Conservation (phyloP, 257 asterid genomes). For the Petunia secreta region DNA sequence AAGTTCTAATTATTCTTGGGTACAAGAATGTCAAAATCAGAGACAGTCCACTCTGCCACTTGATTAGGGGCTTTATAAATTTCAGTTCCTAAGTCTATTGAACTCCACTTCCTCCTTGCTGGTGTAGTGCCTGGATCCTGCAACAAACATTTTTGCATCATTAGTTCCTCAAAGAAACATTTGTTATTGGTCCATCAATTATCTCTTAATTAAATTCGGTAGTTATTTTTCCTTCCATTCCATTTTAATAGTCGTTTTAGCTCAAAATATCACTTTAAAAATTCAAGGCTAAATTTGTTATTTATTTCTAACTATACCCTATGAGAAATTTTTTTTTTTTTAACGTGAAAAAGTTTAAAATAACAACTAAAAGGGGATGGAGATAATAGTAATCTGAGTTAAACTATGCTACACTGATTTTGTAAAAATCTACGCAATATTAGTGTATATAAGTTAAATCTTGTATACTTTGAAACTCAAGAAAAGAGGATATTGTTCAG, state of each 20-base stretch:
- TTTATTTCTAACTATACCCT: no score
- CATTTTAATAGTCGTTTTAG: no score
- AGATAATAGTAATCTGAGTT: no score
- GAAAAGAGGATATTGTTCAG: not conserved
- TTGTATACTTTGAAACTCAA: not conserved
- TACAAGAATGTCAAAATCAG: slow-evolving; percentile 70
- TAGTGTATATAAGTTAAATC: not conserved
- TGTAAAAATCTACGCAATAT: not conserved
- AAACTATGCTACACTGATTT: not conserved
- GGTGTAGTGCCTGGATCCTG: slow-evolving; percentile 78
- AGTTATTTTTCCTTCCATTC: no score
- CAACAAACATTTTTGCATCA: slow-evolving; percentile 20
- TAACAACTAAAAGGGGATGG: no score
- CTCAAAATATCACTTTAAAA: no score
- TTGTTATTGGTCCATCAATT: no score
- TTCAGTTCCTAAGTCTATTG: slow-evolving; percentile 75
- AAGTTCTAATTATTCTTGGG: slow-evolving; percentile 26
- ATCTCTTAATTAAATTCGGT: no score
- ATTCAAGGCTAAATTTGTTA: no score
- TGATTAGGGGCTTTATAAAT: slow-evolving; percentile 63
- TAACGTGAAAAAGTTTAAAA: no score
- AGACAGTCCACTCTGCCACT: slow-evolving; percentile 89
- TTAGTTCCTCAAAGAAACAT: no score
- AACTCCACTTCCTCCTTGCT: slow-evolving; percentile 67
- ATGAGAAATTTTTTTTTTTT: no score